Percentiles rank a stretch among this genome's conserved stretches.
Evolutionary conservation across 148 eudicot genomes (phyloP).

Genomic region (Polygonum maritimum): DNA sequence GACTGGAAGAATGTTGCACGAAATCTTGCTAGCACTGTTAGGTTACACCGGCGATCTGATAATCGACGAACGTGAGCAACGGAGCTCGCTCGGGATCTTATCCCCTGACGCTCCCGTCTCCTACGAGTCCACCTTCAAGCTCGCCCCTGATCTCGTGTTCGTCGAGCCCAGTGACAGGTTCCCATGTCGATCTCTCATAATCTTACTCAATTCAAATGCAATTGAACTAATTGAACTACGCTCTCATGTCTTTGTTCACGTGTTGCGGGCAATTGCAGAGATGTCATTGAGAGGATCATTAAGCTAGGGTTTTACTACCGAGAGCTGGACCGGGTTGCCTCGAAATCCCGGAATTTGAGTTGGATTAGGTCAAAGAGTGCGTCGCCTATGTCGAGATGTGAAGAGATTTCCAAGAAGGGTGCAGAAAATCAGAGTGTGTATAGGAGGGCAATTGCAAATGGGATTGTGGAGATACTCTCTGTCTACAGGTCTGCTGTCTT

Average conservation of each 20-base stretch:
- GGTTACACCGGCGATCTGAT: conserved; percentile 98
- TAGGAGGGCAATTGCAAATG: conserved; percentile 92
- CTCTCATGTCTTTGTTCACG: neutral
- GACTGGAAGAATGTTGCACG: conserved; percentile 58
- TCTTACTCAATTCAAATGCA: neutral
- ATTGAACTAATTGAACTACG: neutral
- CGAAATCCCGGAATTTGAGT: conserved; percentile 79
- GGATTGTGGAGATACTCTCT: conserved; percentile 81
- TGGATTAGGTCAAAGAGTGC: conserved; percentile 66
- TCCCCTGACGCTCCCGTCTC: conserved; percentile 47
- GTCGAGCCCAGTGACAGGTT: conserved; percentile 64
- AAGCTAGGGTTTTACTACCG: conserved; percentile 87
- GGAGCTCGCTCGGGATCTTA: conserved; percentile 29
- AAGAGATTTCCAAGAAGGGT: conserved; percentile 39
- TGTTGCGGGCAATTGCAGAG: conserved; percentile 35
- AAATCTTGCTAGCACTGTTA: conserved; percentile 63
- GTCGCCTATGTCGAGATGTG: conserved; percentile 37
- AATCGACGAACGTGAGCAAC: conserved; percentile 65
- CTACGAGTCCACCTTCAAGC: conserved; percentile 52
- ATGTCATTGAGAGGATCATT: conserved; percentile 77
- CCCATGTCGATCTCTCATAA: neutral
- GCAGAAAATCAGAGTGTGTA: conserved; percentile 65
- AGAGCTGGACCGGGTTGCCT: conserved; percentile 83
- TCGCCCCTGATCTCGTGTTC: conserved; percentile 82
- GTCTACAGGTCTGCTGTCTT: conserved; percentile 89